Evolutionary conservation across 306 rosid species (phyloP).

Genomic region (Prunus salicina): DNA sequence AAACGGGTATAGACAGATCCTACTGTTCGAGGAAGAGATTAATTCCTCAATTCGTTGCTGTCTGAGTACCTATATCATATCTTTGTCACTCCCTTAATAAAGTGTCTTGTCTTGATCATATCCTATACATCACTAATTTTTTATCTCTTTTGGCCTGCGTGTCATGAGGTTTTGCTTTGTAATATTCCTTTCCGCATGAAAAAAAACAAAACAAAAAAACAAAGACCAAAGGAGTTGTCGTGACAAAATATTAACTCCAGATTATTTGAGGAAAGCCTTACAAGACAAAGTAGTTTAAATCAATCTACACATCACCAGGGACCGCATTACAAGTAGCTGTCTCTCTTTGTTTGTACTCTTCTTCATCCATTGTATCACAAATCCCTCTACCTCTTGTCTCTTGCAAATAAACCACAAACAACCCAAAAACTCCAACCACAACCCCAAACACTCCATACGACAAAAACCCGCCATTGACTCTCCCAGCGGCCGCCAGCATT

Average conservation of each 20-base stretch:
- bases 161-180: too few species aligned
- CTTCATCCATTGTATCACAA: slow-evolving; percentile 62
- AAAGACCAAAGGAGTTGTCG: too few species aligned
- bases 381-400: slow-evolving; percentile 54
- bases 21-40: too few species aligned
- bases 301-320: background rate
- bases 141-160: too few species aligned
- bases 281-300: background rate
- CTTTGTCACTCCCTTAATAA: too few species aligned
- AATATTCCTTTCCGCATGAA: too few species aligned
- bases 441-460: slow-evolving; percentile 61
- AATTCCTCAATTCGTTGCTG: too few species aligned
- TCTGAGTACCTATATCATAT: too few species aligned
- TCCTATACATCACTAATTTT: too few species aligned
- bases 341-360: slow-evolving; percentile 28
- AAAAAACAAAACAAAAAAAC: too few species aligned
- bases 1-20: too few species aligned
- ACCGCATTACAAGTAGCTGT: background rate
- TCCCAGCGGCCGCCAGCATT: slow-evolving; percentile 45
- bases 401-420: slow-evolving; percentile 50
- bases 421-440: slow-evolving; percentile 41
- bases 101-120: too few species aligned
- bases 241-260: background rate
- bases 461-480: slow-evolving; percentile 23
- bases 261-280: background rate